Conservation (phyloP, 768 basidiomycete genomes). For the Termitomyces sp. region DNA sequence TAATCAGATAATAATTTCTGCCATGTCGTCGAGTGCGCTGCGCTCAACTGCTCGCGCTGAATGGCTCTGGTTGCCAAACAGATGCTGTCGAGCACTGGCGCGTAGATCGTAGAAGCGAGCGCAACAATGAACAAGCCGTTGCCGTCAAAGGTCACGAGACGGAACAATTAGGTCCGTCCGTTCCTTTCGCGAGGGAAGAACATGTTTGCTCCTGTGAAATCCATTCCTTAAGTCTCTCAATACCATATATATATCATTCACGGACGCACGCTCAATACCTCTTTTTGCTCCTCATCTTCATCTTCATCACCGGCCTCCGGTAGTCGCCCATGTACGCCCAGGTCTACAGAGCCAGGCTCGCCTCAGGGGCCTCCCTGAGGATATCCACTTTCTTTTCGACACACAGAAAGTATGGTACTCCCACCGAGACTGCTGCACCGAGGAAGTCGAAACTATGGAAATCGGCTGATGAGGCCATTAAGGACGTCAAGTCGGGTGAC, state of each 20-base stretch:
- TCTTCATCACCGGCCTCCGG: neutral
- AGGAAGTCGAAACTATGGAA: conserved; percentile 68
- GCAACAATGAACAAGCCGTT: conserved; percentile 1
- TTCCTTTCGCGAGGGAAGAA: conserved; percentile 11
- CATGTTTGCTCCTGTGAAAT: conserved; percentile 11
- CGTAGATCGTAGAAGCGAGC: neutral
- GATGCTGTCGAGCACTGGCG: neutral
- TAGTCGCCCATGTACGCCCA: conserved; percentile 14
- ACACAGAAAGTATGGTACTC: conserved; percentile 28
- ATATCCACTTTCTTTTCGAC: conserved; percentile 14
- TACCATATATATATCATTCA: conserved; percentile 1
- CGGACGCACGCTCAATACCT: neutral
- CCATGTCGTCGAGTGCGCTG: neutral
- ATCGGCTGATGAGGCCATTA: conserved; percentile 78
- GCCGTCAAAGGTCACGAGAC: conserved; percentile 7
- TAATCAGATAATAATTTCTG: conserved; percentile 11
- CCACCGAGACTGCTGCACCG: conserved; percentile 24
- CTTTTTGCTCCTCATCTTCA: neutral
- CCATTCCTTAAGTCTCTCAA: neutral
- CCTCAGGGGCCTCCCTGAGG: conserved; percentile 16
- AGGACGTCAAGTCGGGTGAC: conserved; percentile 77
- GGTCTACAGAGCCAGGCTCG: conserved; percentile 18
- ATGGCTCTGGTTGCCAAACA: neutral
- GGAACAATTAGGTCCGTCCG: conserved; percentile 10
- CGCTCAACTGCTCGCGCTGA: neutral